Conservation (phyloP, 2,329 filamentous ascomycete genomes). For the Sclerotinia spermophila region DNA sequence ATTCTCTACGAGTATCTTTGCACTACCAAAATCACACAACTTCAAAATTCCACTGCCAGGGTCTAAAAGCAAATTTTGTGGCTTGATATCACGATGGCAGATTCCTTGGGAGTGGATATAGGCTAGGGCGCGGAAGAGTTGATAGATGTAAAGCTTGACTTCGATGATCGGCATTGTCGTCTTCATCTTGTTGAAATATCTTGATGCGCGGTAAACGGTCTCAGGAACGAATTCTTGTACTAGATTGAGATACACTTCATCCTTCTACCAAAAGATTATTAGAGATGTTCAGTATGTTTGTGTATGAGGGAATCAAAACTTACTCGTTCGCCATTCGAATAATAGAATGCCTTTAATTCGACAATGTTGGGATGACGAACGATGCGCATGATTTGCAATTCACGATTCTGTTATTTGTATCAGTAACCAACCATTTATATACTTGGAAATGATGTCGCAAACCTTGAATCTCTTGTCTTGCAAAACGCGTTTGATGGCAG, state of each 20-base stretch:
- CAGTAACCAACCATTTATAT: conserved; percentile 10
- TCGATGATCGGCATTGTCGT: conserved; percentile 98
- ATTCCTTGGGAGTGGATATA: conserved; percentile 99
- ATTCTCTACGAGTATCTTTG: conserved; percentile 97
- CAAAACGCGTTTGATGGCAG: conserved; percentile 96
- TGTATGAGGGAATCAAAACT: conserved; percentile 39
- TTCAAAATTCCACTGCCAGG: conserved; percentile 89
- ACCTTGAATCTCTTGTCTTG: conserved; percentile 99
- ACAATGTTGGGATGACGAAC: conserved; percentile 98
- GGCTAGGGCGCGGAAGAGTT: conserved; percentile 95
- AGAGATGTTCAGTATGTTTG: conserved; percentile 16
- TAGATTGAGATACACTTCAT: conserved; percentile 97
- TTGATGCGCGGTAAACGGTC: conserved; percentile 94
- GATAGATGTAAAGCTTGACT: conserved; percentile 99
- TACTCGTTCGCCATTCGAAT: conserved; percentile 97
- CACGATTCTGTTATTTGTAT: conserved; percentile 71
- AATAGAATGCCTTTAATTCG: conserved; percentile 98
- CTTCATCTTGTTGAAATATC: conserved; percentile 99
- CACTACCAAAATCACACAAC: conserved; percentile 97
- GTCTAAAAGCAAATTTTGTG: conserved; percentile 93
- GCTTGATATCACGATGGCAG: conserved; percentile 98
- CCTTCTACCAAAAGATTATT: conserved; percentile 60
- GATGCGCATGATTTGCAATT: conserved; percentile 99
- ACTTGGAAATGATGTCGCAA: conserved; percentile 31
- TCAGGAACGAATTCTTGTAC: conserved; percentile 98